phyloP scores from a whole-genome alignment of 1,139 yeast species.

The Pichia sp. region DNA sequence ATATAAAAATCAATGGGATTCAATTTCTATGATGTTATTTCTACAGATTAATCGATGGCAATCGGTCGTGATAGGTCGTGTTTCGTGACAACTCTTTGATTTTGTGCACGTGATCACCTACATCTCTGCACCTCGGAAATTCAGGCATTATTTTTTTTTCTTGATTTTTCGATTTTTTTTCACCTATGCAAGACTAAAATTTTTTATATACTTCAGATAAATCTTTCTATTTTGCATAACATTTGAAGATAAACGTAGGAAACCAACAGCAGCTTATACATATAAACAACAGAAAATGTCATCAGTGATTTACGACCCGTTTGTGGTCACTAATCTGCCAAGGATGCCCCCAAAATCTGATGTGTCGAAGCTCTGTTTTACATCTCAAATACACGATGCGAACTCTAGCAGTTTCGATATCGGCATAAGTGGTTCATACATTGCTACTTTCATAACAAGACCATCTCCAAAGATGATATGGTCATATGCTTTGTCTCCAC shows the following conservation, averaged over 20 bases:
- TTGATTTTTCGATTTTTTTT: slow-evolving; percentile 7
- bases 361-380: slow-evolving; percentile 23
- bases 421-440: slow-evolving; percentile 74
- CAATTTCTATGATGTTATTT: slow-evolving; percentile 6
- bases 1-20: slow-evolving; percentile 23
- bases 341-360: slow-evolving; percentile 28
- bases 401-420: slow-evolving; percentile 39
- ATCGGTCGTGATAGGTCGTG: too few species aligned
- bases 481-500: slow-evolving; percentile 69
- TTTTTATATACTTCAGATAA: slow-evolving; percentile 9
- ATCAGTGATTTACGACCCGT: slow-evolving; percentile 28
- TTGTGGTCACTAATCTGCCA: slow-evolving; percentile 32
- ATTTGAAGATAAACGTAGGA: background rate
- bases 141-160: background rate
- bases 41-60: too few species aligned
- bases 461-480: slow-evolving; percentile 80
- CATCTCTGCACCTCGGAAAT: background rate
- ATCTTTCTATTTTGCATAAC: background rate
- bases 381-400: slow-evolving; percentile 26
- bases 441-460: slow-evolving; percentile 65
- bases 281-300: slow-evolving; percentile 17
- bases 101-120: background rate
- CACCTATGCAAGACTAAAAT: slow-evolving; percentile 3
- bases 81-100: background rate
- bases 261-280: background rate